Evolutionary conservation across 805 yeast species (phyloP).

Genomic region (Yarrowia sp.): DNA sequence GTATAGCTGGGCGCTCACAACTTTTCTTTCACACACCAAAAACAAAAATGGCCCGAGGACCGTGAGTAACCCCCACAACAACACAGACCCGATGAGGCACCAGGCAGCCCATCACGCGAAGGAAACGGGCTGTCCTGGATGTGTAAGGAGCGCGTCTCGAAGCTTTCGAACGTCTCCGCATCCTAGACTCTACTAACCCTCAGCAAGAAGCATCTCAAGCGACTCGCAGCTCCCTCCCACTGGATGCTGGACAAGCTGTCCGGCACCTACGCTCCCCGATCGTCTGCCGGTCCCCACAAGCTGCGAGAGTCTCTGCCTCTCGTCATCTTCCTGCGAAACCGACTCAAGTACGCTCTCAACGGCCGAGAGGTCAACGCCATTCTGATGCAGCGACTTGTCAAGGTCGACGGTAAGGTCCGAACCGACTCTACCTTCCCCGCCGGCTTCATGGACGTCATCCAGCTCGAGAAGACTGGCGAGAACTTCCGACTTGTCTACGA

Average conservation of each 20-base stretch:
- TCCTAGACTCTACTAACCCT: slow-evolving; percentile 8
- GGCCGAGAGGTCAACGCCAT: slow-evolving; percentile 99
- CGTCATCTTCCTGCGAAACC: slow-evolving; percentile 95
- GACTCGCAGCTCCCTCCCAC: slow-evolving; percentile 99
- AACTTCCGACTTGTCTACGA: slow-evolving; percentile 99
- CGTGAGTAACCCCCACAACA: slow-evolving; percentile 47
- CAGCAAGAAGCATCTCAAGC: slow-evolving; percentile 80
- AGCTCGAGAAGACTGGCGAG: slow-evolving; percentile 97
- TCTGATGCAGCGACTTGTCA: slow-evolving; percentile 96
- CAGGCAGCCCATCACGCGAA: slow-evolving; percentile 8
- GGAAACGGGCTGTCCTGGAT: slow-evolving; percentile 11
- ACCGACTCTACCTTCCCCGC: slow-evolving; percentile 98
- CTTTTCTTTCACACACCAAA: slow-evolving; percentile 6
- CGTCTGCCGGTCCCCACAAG: slow-evolving; percentile 99
- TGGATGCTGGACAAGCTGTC: slow-evolving; percentile 99
- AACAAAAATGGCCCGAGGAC: slow-evolving; percentile 73
- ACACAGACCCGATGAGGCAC: slow-evolving; percentile 1
- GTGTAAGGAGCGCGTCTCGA: background rate
- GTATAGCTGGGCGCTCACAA: background rate
- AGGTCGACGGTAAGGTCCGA: slow-evolving; percentile 99
- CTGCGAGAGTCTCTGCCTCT: slow-evolving; percentile 97
- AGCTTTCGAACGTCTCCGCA: background rate
- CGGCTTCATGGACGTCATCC: slow-evolving; percentile 98
- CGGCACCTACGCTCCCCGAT: slow-evolving; percentile 99
- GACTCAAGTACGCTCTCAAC: slow-evolving; percentile 97